phyloP scores from a whole-genome alignment of 139 green algal genomes.

The Pseudopediastrum boryanum region DNA sequence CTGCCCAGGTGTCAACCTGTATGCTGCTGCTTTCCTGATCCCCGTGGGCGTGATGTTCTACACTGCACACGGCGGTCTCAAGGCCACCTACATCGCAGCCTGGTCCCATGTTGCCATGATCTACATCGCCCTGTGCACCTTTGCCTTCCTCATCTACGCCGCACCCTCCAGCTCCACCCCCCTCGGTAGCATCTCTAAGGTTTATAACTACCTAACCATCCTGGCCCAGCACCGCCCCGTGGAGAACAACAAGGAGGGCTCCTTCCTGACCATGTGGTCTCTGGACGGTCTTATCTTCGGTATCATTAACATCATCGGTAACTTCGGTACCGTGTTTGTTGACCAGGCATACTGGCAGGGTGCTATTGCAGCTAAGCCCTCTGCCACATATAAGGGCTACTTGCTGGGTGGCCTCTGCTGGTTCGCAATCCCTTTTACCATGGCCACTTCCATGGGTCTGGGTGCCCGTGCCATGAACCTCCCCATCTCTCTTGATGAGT shows the following conservation, averaged over 20 bases:
- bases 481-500: conserved; percentile 78
- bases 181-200: conserved; percentile 53
- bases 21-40: conserved; percentile 69
- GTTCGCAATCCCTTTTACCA: conserved; percentile 95
- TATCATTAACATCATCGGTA: conserved; percentile 96
- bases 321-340: conserved; percentile 91
- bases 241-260: conserved; percentile 80
- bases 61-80: conserved; percentile 89
- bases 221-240: conserved; percentile 62
- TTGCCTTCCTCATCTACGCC: conserved; percentile 67
- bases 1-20: conserved; percentile 10
- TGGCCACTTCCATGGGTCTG: conserved; percentile 91
- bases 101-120: conserved; percentile 87
- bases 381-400: conserved; percentile 81
- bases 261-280: conserved; percentile 92
- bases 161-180: neutral
- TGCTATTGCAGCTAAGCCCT: conserved; percentile 89
- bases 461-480: conserved; percentile 86
- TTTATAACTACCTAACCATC: conserved; percentile 73
- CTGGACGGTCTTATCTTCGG: conserved; percentile 90
- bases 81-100: conserved; percentile 87
- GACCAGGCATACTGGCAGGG: conserved; percentile 90
- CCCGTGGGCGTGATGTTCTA: conserved; percentile 88
- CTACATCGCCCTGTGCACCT: conserved; percentile 86
- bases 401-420: conserved; percentile 85